Percentiles rank a stretch among this genome's conserved stretches.
These are phyloP conservation scores for Chiua virens DNA, from an alignment of 768 basidiomycete genomes.

Conservation along the genomic window DNA sequence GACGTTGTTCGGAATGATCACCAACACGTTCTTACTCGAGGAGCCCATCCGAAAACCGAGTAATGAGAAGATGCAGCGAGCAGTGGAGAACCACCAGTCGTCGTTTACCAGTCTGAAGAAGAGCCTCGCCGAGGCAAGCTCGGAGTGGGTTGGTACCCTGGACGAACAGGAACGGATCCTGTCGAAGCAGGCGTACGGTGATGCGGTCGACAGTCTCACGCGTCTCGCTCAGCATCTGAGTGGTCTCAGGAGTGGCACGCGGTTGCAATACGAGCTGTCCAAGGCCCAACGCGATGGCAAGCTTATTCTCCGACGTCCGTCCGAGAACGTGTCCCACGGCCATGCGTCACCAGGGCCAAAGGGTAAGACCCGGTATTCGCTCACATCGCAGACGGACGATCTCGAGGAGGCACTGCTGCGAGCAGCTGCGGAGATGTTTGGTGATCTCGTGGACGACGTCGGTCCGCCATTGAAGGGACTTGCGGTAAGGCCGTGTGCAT, in stretches of 20 bases:
- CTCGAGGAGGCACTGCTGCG: conserved; percentile 37
- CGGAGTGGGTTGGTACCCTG: conserved; percentile 61
- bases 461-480: conserved; percentile 75
- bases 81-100: conserved; percentile 82
- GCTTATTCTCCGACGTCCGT: conserved; percentile 31
- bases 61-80: conserved; percentile 67
- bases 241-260: conserved; percentile 81
- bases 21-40: conserved; percentile 83
- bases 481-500: conserved; percentile 51
- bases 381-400: conserved; percentile 42
- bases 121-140: conserved; percentile 82
- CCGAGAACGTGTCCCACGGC: conserved; percentile 15
- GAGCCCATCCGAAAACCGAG: conserved; percentile 57
- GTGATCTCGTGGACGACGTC: conserved; percentile 75
- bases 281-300: conserved; percentile 54
- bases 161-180: conserved; percentile 23
- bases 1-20: conserved; percentile 80
- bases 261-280: conserved; percentile 80
- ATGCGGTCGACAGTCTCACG: conserved; percentile 83
- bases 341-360: conserved; percentile 8
- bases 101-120: conserved; percentile 90
- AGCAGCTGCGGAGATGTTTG: conserved; percentile 73
- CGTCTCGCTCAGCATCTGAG: conserved; percentile 92
- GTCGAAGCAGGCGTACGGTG: conserved; percentile 68
- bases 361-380: conserved; percentile 27